These are phyloP conservation scores for Globisporangium middletonii DNA, from an alignment of 352 stramenopile species.

Conservation along the genomic window DNA sequence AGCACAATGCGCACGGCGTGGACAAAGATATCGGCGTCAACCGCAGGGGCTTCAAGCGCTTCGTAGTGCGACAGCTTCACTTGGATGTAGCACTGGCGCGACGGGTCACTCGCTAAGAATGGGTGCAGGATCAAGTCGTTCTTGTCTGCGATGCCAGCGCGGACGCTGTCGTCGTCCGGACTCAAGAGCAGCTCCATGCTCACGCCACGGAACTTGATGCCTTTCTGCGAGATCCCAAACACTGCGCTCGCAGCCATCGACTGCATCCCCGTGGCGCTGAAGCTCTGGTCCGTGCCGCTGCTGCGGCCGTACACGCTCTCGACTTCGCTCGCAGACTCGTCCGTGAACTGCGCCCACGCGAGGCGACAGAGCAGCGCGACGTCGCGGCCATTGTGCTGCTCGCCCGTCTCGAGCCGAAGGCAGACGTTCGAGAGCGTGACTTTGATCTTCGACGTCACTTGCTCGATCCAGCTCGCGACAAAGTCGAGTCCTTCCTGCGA, in stretches of 20 bases:
- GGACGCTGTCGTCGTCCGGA: constrained; percentile 36
- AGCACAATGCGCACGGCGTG: constrained; percentile 75
- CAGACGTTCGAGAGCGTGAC: constrained; percentile 86
- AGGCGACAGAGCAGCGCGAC: constrained; percentile 69
- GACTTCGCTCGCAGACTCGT: constrained; percentile 75
- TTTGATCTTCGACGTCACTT: constrained; percentile 89
- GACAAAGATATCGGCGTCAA: constrained; percentile 82
- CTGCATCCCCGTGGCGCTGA: constrained; percentile 30
- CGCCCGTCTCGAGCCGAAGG: constrained; percentile 60
- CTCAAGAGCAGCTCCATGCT: constrained; percentile 77
- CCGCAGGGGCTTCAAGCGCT: constrained; percentile 51
- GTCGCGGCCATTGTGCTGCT: constrained; percentile 51
- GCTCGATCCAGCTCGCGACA: constrained; percentile 87
- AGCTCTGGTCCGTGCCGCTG: constrained; percentile 31
- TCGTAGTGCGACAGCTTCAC: constrained; percentile 81
- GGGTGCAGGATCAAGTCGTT: constrained; percentile 46
- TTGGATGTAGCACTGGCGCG: constrained; percentile 73
- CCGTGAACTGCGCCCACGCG: constrained; percentile 78
- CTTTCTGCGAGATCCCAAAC: constrained; percentile 83
- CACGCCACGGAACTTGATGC: constrained; percentile 75
- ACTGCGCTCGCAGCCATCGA: constrained; percentile 78
- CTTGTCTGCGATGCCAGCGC: constrained; percentile 19
- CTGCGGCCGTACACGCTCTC: constrained; percentile 59
- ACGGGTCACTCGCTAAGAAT: constrained; percentile 62
- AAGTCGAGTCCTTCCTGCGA: constrained; percentile 89